These are phyloP conservation scores for Alternaria hordeiaustralica DNA, from an alignment of 2,329 filamentous ascomycete genomes.

Conservation along the genomic window DNA sequence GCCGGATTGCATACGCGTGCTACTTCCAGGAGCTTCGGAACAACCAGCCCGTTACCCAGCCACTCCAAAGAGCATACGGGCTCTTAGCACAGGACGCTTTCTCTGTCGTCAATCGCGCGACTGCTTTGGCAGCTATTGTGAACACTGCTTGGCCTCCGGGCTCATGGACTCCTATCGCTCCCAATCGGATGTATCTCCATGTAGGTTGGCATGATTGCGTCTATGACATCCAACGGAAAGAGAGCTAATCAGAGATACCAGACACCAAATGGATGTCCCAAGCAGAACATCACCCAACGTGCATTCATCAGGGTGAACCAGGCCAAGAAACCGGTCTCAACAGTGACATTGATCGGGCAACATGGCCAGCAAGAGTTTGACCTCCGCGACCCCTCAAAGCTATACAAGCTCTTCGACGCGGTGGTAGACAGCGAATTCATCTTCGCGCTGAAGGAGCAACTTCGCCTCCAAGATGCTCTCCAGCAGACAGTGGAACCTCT, in stretches of 20 bases:
- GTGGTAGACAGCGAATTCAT: background rate
- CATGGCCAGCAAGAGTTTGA: background rate
- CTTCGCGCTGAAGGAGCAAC: background rate
- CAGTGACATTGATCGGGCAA: background rate
- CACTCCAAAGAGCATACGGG: background rate
- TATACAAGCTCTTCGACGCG: background rate
- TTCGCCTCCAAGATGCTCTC: background rate
- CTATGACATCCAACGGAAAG: background rate
- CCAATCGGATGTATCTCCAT: background rate
- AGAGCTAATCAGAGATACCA: background rate
- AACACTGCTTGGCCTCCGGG: background rate
- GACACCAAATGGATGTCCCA: background rate
- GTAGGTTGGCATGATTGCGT: background rate
- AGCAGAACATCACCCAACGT: background rate
- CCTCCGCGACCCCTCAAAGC: background rate
- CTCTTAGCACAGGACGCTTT: background rate
- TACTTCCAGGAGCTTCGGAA: background rate
- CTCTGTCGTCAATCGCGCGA: background rate
- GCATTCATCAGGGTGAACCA: background rate
- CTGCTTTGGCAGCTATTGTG: background rate
- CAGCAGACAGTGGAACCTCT: background rate
- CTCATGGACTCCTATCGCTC: background rate
- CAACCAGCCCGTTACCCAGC: background rate
- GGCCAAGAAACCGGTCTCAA: background rate
- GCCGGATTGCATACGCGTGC: background rate